A percentile compares a stretch with the other conserved stretches of the same genome.
Evolutionary conservation across 129 eudicot species (phyloP).

Genomic region (Flaveria robusta): DNA sequence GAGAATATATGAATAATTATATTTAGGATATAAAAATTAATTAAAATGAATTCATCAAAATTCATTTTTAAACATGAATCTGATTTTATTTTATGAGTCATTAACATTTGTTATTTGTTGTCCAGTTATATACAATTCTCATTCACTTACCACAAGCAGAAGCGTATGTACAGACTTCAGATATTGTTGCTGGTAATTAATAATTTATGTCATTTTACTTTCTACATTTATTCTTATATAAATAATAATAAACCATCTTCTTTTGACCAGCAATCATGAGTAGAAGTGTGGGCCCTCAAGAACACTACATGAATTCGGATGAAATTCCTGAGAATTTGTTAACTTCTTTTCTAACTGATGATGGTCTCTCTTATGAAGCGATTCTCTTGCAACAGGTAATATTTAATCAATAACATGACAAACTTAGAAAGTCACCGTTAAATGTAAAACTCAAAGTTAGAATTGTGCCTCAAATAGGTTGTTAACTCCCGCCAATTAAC

Average conservation of each 20-base stretch:
- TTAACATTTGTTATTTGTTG: slow-evolving; percentile 10
- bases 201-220: not conserved
- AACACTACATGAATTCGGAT: slow-evolving; percentile 38
- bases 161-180: no score
- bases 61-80: not conserved
- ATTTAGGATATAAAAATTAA: no score
- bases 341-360: slow-evolving; percentile 48
- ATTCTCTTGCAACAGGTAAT: slow-evolving; percentile 66
- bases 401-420: not conserved
- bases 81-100: slow-evolving; percentile 15
- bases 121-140: not conserved
- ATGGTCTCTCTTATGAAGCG: slow-evolving; percentile 65
- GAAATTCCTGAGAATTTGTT: slow-evolving; percentile 57
- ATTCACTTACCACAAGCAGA: not conserved
- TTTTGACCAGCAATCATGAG: slow-evolving; percentile 34
- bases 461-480: no score
- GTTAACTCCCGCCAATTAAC: no score
- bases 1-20: not conserved
- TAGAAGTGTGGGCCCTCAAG: slow-evolving; percentile 40
- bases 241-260: not conserved
- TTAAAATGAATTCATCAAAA: no score
- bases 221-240: slow-evolving; percentile 3
- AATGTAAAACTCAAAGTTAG: no score
- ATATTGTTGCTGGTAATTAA: not conserved
- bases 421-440: no score